Evolutionary conservation across 129 eudicot genomes (phyloP).

Genomic region (Pseudognaphalium luteoalbum): DNA sequence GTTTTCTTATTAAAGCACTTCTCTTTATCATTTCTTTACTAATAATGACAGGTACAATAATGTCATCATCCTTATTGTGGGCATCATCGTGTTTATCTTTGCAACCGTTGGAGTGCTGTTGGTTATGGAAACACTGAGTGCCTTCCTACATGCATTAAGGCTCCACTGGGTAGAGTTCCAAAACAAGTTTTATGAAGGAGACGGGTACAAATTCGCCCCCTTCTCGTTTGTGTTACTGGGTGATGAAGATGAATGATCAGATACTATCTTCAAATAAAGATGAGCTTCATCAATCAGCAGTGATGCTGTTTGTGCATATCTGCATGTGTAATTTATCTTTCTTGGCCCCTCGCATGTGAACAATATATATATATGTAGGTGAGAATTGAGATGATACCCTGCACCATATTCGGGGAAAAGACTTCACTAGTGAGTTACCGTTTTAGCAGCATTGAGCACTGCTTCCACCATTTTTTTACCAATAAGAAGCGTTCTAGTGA

Average conservation of each 20-base stretch:
- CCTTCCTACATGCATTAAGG: conserved; percentile 88
- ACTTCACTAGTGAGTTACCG: neutral
- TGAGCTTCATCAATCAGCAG: conserved; percentile 7
- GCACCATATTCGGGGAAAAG: neutral
- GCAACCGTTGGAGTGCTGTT: conserved; percentile 94
- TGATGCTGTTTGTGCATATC: conserved; percentile 35
- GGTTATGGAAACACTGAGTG: conserved; percentile 96
- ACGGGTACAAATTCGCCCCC: conserved; percentile 86
- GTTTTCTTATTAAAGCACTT: neutral
- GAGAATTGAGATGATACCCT: neutral
- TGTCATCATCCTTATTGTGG: conserved; percentile 51
- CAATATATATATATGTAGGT: conserved; percentile 11
- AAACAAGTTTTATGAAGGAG: conserved; percentile 94
- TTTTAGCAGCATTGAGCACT: conserved; percentile 7
- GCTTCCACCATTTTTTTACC: conserved; percentile 12
- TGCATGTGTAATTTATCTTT: conserved; percentile 32
- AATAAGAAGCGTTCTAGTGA: conserved; percentile 32
- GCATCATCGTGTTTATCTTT: conserved; percentile 65
- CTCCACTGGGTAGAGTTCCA: conserved; percentile 99
- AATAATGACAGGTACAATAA: conserved; percentile 61
- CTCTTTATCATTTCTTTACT: neutral
- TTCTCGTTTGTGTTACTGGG: conserved; percentile 61
- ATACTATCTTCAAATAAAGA: conserved; percentile 1
- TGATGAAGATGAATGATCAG: conserved; percentile 65
- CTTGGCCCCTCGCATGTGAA: conserved; percentile 2